Percentiles rank a stretch among this genome's conserved stretches.
Conservation (phyloP, 345 rosid genomes). For the Citrus medica region DNA sequence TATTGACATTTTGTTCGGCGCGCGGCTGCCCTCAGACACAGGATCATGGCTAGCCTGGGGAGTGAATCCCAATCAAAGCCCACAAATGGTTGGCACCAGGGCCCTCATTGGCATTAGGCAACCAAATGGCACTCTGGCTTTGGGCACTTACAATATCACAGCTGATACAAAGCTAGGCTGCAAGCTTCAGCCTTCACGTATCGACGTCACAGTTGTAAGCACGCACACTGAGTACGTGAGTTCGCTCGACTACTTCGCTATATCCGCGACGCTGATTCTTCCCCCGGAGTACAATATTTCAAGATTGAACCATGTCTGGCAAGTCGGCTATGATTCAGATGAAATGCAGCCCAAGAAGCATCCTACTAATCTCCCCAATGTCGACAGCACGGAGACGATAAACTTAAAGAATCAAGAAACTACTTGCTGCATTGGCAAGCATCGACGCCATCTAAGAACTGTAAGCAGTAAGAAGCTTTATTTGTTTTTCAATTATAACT, state of each 20-base stretch:
- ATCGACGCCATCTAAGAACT: constrained; percentile 18
- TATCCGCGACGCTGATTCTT: constrained; percentile 30
- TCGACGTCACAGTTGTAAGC: constrained; percentile 10
- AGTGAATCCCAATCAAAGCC: constrained; percentile 33
- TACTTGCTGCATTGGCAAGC: not conserved
- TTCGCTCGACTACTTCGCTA: not conserved
- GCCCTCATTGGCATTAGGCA: constrained; percentile 41
- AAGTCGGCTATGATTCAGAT: constrained; percentile 30
- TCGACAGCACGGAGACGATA: constrained; percentile 42
- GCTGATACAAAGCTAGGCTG: constrained; percentile 32
- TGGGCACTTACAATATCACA: constrained; percentile 34
- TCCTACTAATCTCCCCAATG: constrained; percentile 26
- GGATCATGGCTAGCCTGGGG: constrained; percentile 63
- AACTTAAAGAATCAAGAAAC: constrained; percentile 8
- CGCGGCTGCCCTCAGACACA: not conserved
- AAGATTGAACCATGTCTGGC: constrained; percentile 49
- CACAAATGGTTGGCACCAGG: constrained; percentile 52
- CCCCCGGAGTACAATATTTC: constrained; percentile 29
- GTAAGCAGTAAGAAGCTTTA: constrained; percentile 16
- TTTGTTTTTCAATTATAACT: not conserved
- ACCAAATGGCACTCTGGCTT: constrained; percentile 1
- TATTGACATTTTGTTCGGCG: constrained; percentile 33
- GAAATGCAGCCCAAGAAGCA: constrained; percentile 34
- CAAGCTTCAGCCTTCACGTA: constrained; percentile 26
- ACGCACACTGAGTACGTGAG: not conserved